A percentile compares a stretch with the other conserved stretches of the same genome.
These are phyloP conservation scores for Protomyces gravidus DNA, from an alignment of 1,139 yeast genomes.

Conservation along the genomic window DNA sequence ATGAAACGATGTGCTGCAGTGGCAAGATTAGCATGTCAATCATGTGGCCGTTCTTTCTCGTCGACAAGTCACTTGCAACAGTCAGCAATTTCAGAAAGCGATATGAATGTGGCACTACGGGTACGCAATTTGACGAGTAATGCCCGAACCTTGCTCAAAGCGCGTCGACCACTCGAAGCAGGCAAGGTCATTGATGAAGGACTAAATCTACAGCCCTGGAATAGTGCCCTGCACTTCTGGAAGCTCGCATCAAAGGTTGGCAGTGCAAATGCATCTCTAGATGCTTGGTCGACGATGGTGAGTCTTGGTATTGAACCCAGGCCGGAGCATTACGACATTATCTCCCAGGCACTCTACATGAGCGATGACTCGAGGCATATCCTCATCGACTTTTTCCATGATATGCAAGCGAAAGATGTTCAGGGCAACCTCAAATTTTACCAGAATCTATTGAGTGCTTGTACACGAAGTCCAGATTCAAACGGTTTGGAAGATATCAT, in stretches of 20 bases:
- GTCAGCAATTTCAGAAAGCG: background rate
- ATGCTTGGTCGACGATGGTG: conserved; percentile 20
- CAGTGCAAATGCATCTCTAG: conserved; percentile 12
- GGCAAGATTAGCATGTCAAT: background rate
- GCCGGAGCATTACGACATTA: conserved; percentile 25
- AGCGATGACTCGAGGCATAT: conserved; percentile 10
- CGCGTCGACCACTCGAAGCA: conserved; percentile 13
- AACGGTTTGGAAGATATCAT: background rate
- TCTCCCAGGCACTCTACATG: conserved; percentile 16
- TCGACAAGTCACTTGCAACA: background rate
- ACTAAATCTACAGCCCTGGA: conserved; percentile 14
- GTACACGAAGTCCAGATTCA: background rate
- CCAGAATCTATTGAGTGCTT: background rate
- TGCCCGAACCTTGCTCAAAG: conserved; percentile 20
- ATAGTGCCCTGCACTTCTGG: conserved; percentile 16
- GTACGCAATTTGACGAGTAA: conserved; percentile 10
- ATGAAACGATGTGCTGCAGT: background rate
- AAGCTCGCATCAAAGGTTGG: conserved; percentile 22
- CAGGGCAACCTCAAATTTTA: conserved; percentile 22
- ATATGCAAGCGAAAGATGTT: background rate
- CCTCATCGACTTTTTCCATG: conserved; percentile 1
- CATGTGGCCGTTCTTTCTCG: background rate
- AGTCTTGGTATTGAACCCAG: conserved; percentile 2
- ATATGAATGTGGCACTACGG: background rate
- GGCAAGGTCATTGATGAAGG: conserved; percentile 19